phyloP scores from a whole-genome alignment of 2,329 filamentous ascomycete species.

The Epichloe hybrida region DNA sequence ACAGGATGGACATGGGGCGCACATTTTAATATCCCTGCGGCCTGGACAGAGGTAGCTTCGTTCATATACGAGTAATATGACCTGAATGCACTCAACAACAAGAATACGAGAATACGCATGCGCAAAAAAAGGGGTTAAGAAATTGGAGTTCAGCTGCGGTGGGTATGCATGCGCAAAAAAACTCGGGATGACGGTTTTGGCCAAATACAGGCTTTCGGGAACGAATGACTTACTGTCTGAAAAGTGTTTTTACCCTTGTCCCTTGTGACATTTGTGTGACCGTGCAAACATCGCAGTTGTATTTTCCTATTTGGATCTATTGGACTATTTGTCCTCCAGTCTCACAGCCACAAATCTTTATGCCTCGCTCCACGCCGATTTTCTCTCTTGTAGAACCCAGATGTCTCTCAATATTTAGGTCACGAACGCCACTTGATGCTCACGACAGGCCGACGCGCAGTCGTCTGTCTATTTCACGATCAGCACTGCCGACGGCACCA shows the following conservation, averaged over 20 bases:
- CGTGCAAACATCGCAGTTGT: background rate
- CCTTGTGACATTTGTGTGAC: too few relatives aligned
- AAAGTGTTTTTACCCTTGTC: slow-evolving; percentile 8
- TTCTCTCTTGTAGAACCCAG: background rate
- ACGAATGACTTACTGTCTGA: background rate
- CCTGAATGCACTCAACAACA: slow-evolving; percentile 23
- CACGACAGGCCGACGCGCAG: background rate
- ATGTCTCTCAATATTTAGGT: background rate
- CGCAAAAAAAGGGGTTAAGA: background rate
- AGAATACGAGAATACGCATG: background rate
- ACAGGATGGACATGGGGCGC: slow-evolving; percentile 33
- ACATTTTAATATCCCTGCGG: slow-evolving; percentile 24
- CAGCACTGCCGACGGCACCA: slow-evolving; percentile 82
- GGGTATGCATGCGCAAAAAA: slow-evolving; percentile 2
- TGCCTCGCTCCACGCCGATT: background rate
- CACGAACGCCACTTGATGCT: background rate
- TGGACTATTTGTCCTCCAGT: background rate
- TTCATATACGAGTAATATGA: slow-evolving; percentile 28
- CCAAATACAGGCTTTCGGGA: slow-evolving; percentile 23
- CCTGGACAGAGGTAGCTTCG: slow-evolving; percentile 30
- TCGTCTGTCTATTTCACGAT: slow-evolving; percentile 45
- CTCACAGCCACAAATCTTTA: too few relatives aligned
- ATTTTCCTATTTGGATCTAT: background rate
- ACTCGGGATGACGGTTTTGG: slow-evolving; percentile 14
- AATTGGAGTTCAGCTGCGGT: slow-evolving; percentile 24